Evolutionary conservation across 176 grass and related monocot species (phyloP), one percentile per base, ranked within the genome.

Genomic region (Musa troglodytarum): DNA sequence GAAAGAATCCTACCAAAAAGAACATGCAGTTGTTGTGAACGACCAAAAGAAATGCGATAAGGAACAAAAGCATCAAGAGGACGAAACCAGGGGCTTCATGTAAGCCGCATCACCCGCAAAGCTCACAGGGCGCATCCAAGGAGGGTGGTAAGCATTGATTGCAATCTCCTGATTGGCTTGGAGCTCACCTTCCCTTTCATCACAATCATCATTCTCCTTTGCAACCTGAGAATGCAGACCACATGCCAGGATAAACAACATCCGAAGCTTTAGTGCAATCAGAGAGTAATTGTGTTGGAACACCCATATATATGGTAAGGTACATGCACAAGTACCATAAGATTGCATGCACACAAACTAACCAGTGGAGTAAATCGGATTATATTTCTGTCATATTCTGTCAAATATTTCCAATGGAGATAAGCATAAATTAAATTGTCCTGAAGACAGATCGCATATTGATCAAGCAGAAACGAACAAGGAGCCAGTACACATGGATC

Each of bases 91-190:
- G 57, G 89, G 87, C 11, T 88, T 75, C 16, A 86, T 81, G 17
- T 68, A 89, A 68, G 73, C 85, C 81, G 71, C 83, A 76, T 89
- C 83, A 2, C 54, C 21, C 58, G 66, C 2, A 52, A 68, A 72
- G 49, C 55, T 83, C 14, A 65, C 64, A 11, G 68, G 71, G 72
- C 77, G 82, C 92, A 92, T 92, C 87, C 92, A 92, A 28, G 89
- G 89, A 25, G 87, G 81, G 9, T 72, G 86, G 49, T 96, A 96
- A 22, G 89, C 75, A 34, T 71, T 54, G 15, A 87, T 70, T 61
- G 72, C 80, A 77, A 4, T 19, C 49, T 87, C 52, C 26, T 12
- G 59, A 49, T 66, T 55, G 52, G 67, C 70, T 81, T 78, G 26
- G 2, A 22, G 15, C 2, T 6, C 61, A 15, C 51, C 77, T 54